These are phyloP conservation scores for Tricholoma sp. DNA, from an alignment of 768 basidiomycete genomes.

Conservation along the genomic window DNA sequence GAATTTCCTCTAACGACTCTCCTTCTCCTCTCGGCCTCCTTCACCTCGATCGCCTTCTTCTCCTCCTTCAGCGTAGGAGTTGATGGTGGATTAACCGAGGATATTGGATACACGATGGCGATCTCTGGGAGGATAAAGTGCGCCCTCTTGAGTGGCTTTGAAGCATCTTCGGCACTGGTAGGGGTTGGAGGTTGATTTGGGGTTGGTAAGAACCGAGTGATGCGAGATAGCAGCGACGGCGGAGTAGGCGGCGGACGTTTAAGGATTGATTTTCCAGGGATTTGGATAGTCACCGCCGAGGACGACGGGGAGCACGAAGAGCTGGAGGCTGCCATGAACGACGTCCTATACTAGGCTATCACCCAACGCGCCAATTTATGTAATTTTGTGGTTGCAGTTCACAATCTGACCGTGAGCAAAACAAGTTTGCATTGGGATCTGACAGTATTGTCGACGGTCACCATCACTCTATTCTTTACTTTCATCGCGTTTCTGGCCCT, in stretches of 20 bases:
- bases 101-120: slow-evolving; percentile 87
- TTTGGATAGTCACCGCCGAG: slow-evolving; percentile 75
- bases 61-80: slow-evolving; percentile 76
- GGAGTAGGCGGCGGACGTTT: slow-evolving; percentile 70
- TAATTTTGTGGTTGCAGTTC: background rate
- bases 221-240: slow-evolving; percentile 64
- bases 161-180: slow-evolving; percentile 33
- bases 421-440: no score
- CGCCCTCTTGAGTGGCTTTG: slow-evolving; percentile 73
- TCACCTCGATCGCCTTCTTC: slow-evolving; percentile 72
- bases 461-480: no score
- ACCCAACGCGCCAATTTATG: background rate
- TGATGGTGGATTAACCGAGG: slow-evolving; percentile 76
- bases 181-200: slow-evolving; percentile 28
- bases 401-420: background rate
- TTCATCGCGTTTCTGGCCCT: no score
- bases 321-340: slow-evolving; percentile 24
- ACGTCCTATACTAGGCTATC: background rate
- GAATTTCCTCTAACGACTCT: slow-evolving; percentile 59
- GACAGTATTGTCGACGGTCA: background rate
- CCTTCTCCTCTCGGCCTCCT: slow-evolving; percentile 62
- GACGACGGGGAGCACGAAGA: slow-evolving; percentile 68
- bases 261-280: slow-evolving; percentile 76
- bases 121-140: slow-evolving; percentile 89
- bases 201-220: slow-evolving; percentile 69